Evolutionary conservation across 2,329 filamentous ascomycete species (phyloP).

Genomic region (Apiospora koreana): DNA sequence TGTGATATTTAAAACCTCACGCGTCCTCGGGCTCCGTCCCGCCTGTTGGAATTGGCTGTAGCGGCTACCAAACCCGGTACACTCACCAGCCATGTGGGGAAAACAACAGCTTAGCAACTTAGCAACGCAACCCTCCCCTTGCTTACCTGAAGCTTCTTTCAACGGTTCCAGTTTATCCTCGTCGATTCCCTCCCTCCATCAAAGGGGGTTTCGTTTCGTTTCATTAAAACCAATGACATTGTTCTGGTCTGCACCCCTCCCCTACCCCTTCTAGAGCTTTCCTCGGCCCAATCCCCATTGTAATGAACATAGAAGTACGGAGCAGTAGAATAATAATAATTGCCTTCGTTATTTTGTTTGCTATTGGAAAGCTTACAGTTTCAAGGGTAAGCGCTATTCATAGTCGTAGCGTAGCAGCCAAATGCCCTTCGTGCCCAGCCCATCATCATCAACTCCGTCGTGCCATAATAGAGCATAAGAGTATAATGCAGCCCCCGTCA

Average conservation of each 20-base stretch:
- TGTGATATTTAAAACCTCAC: not conserved
- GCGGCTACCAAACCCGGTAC: not conserved
- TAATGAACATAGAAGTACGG: too few relatives aligned
- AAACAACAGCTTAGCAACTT: not conserved
- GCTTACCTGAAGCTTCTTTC: slow-evolving; percentile 5
- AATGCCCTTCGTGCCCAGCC: not conserved
- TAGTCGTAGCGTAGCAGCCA: not conserved
- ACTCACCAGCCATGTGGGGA: not conserved
- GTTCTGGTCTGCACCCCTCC: too few relatives aligned
- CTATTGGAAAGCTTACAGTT: not conserved
- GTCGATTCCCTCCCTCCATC: not conserved
- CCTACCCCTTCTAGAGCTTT: not conserved
- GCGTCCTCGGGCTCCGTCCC: not conserved
- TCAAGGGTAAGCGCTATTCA: not conserved
- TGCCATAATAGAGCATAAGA: slow-evolving; percentile 3
- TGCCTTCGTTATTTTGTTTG: slow-evolving; percentile 1
- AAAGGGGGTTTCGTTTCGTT: not conserved
- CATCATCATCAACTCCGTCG: not conserved
- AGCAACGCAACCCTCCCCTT: not conserved
- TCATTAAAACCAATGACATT: not conserved
- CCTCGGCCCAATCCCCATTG: too few relatives aligned
- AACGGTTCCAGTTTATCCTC: not conserved
- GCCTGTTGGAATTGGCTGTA: not conserved
- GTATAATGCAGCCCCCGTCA: not conserved
- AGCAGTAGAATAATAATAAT: not conserved